Evolutionary conservation across 306 rosid species (phyloP).

Genomic region (Alnus glutinosa): DNA sequence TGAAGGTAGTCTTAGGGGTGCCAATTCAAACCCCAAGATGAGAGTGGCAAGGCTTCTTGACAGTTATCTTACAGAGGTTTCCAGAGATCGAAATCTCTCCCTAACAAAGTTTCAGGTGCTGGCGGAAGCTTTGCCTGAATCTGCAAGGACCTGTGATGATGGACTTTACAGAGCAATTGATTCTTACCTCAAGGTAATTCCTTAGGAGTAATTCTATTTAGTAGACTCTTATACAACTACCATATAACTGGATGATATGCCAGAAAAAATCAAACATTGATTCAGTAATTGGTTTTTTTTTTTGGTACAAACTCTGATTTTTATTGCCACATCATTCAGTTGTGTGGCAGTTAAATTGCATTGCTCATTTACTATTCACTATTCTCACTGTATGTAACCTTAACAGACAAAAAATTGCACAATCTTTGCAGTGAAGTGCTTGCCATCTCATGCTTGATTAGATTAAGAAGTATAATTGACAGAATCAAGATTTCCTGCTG

Average conservation of each 20-base stretch:
- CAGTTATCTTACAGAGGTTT: slow-evolving; percentile 93
- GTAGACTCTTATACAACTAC: too few species aligned
- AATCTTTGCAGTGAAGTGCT: neutral
- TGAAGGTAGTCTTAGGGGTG: slow-evolving; percentile 44
- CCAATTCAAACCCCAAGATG: slow-evolving; percentile 71
- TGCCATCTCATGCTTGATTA: slow-evolving; percentile 13
- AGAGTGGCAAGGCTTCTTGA: slow-evolving; percentile 97
- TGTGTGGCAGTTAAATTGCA: too few species aligned
- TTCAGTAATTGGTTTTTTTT: too few species aligned
- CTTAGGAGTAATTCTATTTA: neutral
- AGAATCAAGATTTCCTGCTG: neutral
- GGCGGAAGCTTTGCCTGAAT: slow-evolving; percentile 99
- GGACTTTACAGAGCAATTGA: slow-evolving; percentile 98
- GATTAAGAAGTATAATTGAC: neutral
- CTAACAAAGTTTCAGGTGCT: slow-evolving; percentile 96
- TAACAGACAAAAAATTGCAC: neutral
- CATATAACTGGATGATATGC: too few species aligned
- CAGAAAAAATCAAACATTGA: too few species aligned
- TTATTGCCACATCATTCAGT: too few species aligned
- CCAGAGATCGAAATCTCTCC: slow-evolving; percentile 89
- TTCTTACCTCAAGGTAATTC: slow-evolving; percentile 87
- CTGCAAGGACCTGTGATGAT: slow-evolving; percentile 94
- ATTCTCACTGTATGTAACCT: neutral
- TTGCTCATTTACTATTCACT: too few species aligned
- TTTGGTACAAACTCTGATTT: too few species aligned